Conservation (phyloP, 139 green algal genomes). For the Auxenochlorella protothecoides region DNA sequence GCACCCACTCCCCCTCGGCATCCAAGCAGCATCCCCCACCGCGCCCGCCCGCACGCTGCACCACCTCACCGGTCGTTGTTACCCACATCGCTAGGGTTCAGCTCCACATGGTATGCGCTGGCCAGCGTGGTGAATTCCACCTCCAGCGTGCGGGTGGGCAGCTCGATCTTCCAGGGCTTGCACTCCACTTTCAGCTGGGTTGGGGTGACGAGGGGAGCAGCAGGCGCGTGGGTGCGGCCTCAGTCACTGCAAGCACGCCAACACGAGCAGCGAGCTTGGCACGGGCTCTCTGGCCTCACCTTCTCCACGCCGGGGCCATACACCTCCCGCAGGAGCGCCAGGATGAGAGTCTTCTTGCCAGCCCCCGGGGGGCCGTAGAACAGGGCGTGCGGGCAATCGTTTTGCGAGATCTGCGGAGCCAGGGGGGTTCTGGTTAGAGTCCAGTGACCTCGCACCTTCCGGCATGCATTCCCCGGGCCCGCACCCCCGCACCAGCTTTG, state of each 20-base stretch:
- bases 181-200: slow-evolving; percentile 74
- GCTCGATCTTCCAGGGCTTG: slow-evolving; percentile 88
- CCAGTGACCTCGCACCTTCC: not conserved
- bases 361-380: slow-evolving; percentile 91
- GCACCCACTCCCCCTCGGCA: not conserved
- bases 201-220: not conserved
- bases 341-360: slow-evolving; percentile 93
- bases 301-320: slow-evolving; percentile 89
- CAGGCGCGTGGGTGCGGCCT: not conserved
- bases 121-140: slow-evolving; percentile 88
- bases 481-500: slow-evolving; percentile 63
- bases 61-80: slow-evolving; percentile 69
- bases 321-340: slow-evolving; percentile 81
- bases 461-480: not conserved
- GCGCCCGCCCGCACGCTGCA: no score
- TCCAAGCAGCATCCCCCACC: not conserved
- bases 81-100: slow-evolving; percentile 88
- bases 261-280: no score
- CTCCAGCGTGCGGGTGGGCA: slow-evolving; percentile 82
- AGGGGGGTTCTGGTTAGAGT: not conserved
- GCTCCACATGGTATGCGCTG: slow-evolving; percentile 88
- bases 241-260: no score
- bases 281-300: slow-evolving; percentile 21
- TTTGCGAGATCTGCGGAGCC: slow-evolving; percentile 51
- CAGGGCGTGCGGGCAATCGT: slow-evolving; percentile 90